Evolutionary conservation across 202 grass and related monocot species (phyloP), one percentile per base, ranked within the genome.

Genomic region (Dendrocalamus latiflorus): DNA sequence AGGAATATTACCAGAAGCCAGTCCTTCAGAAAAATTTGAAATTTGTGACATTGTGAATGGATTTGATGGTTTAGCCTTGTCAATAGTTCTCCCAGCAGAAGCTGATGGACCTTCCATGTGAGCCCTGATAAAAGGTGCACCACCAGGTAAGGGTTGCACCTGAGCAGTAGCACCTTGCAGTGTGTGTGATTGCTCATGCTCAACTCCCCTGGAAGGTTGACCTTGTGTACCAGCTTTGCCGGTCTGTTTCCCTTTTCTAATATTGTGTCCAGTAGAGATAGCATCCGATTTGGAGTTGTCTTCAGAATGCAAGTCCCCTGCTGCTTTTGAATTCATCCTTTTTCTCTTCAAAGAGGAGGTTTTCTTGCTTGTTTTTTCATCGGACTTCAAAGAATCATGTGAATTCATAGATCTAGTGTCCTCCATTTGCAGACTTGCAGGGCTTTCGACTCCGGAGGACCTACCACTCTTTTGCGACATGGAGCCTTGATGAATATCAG

Each of bases 361-460:
- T 73, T 93, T 91, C 81, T 94, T 96, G 59, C 84, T 93, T 85
- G 83, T 90, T 82, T 94, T 91, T 80, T 91, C 90, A 86, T 98
- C 97, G 1, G 91, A 94, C 90, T 91, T 99, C 58, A 90, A 79
- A 87, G 84, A 92, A 75, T 99, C 97, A 54, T 93, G 89, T 81
- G 97, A 96, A 78, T 99, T 93, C 85, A 93, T 86, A 81, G 97
- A 99, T 81, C 87, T 96, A 24, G 86, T 92, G 51, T 99, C 97
- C 84, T 98, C 95, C 75, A 88, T 91, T 68, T 87, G 93, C 83
- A 94, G 39, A 72, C 90, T 94, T 64, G 87, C 89, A 75, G 93
- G 93, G 81, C 90, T 92, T 84, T 86, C 93, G 20, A 90, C 75
- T 65, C 90, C 93, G 74, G 90, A 94, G 63, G 93, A 94, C 68